These are phyloP conservation scores for Ophiostoma angusticollis DNA, from an alignment of 2,329 filamentous ascomycete species.

Conservation along the genomic window DNA sequence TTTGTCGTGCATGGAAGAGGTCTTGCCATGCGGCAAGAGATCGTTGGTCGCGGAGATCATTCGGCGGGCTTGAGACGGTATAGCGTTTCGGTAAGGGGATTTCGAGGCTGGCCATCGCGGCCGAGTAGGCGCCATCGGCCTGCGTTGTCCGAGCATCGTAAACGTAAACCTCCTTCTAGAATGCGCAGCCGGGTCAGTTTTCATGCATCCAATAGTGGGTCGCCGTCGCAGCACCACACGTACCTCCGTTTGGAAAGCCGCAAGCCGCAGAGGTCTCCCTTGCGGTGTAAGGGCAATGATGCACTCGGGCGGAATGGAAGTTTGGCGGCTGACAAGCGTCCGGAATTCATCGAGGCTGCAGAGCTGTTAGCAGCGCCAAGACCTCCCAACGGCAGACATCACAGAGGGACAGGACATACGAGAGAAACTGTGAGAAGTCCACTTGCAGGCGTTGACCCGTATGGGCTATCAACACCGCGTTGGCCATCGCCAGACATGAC, in stretches of 20 bases:
- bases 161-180: slow-evolving; percentile 68
- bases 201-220: no score
- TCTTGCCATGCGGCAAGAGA: slow-evolving; percentile 79
- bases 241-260: slow-evolving; percentile 71
- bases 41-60: slow-evolving; percentile 66
- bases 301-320: slow-evolving; percentile 59
- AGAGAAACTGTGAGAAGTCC: slow-evolving; percentile 62
- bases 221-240: slow-evolving; percentile 15
- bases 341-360: slow-evolving; percentile 71
- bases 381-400: not conserved
- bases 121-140: slow-evolving; percentile 33
- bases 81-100: slow-evolving; percentile 39
- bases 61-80: slow-evolving; percentile 57
- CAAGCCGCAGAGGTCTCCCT: slow-evolving; percentile 71
- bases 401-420: slow-evolving; percentile 41
- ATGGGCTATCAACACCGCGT: slow-evolving; percentile 84
- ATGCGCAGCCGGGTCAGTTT: not conserved
- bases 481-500: slow-evolving; percentile 60
- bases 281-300: slow-evolving; percentile 79
- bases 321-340: slow-evolving; percentile 63
- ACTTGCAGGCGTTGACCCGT: slow-evolving; percentile 75
- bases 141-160: slow-evolving; percentile 73
- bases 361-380: not conserved
- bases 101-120: slow-evolving; percentile 32
- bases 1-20: slow-evolving; percentile 66